These are phyloP conservation scores for Microascus cirrosus DNA, from an alignment of 2,329 filamentous ascomycete genomes.

Conservation along the genomic window DNA sequence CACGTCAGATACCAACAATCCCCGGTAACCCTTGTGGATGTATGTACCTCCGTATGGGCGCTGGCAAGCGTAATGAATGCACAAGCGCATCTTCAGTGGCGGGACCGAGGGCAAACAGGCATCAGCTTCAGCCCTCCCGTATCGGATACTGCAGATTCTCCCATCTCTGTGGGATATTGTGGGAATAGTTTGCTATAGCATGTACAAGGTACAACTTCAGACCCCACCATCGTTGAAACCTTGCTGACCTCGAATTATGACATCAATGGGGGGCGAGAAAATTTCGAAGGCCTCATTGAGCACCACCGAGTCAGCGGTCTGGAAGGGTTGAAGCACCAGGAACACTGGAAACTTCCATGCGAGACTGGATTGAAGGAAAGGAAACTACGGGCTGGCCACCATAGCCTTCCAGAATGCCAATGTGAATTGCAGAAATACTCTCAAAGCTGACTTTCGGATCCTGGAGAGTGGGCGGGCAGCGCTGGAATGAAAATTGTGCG, in stretches of 20 bases:
- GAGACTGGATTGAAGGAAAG: background rate
- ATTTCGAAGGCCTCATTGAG: background rate
- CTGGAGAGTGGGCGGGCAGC: background rate
- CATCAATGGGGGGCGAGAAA: conserved; percentile 3
- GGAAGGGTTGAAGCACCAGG: background rate
- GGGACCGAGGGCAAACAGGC: background rate
- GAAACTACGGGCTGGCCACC: too few relatives aligned
- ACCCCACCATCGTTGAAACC: background rate
- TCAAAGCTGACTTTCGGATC: background rate
- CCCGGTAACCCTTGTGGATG: too few relatives aligned
- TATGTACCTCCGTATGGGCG: background rate
- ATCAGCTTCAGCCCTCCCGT: background rate
- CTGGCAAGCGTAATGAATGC: background rate
- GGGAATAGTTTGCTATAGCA: background rate
- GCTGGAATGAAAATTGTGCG: background rate
- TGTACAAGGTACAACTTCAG: background rate
- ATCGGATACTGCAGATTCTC: background rate
- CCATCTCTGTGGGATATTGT: background rate
- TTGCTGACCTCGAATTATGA: background rate
- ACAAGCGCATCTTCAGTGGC: background rate
- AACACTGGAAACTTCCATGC: background rate
- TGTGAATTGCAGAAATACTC: background rate
- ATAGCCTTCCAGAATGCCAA: too few relatives aligned
- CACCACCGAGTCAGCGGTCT: background rate
- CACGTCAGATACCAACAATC: too few relatives aligned